Evolutionary conservation across 73 alveolate genomes (phyloP).

Genomic region (Paramecium pentaurelia): DNA sequence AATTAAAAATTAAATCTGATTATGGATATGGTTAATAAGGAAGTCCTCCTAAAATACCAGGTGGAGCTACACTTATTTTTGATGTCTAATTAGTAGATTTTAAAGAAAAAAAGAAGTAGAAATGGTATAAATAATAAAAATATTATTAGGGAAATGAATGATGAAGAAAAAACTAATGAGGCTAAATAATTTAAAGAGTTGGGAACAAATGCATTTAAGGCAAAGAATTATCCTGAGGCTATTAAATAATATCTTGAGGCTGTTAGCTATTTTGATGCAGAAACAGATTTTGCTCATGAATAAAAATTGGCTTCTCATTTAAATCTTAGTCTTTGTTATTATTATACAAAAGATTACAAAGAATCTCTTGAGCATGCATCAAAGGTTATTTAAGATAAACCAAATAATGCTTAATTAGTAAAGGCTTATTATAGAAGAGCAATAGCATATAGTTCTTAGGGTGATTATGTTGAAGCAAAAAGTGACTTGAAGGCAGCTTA

Average conservation of each 20-base stretch:
- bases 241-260: slow-evolving; percentile 70
- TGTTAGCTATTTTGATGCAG: slow-evolving; percentile 59
- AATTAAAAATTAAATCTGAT: slow-evolving; percentile 74
- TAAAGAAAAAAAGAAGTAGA: slow-evolving; percentile 72
- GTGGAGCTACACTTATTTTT: slow-evolving; percentile 89
- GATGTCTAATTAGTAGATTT: slow-evolving; percentile 86
- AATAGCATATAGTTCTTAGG: slow-evolving; percentile 64
- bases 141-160: slow-evolving; percentile 32
- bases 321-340: slow-evolving; percentile 68
- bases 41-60: slow-evolving; percentile 96
- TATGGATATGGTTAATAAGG: slow-evolving; percentile 90
- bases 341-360: slow-evolving; percentile 69
- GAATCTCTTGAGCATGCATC: slow-evolving; percentile 68
- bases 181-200: slow-evolving; percentile 83
- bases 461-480: slow-evolving; percentile 72
- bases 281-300: slow-evolving; percentile 52
- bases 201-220: slow-evolving; percentile 83
- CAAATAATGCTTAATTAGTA: slow-evolving; percentile 46
- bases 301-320: slow-evolving; percentile 59
- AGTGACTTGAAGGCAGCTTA: slow-evolving; percentile 72
- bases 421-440: slow-evolving; percentile 79
- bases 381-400: slow-evolving; percentile 71
- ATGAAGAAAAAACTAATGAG: slow-evolving; percentile 80
- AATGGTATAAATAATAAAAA: slow-evolving; percentile 66
- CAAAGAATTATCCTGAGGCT: slow-evolving; percentile 69